Evolutionary conservation across 768 basidiomycete species (phyloP).

Genomic region (Boletus eberwhitei): DNA sequence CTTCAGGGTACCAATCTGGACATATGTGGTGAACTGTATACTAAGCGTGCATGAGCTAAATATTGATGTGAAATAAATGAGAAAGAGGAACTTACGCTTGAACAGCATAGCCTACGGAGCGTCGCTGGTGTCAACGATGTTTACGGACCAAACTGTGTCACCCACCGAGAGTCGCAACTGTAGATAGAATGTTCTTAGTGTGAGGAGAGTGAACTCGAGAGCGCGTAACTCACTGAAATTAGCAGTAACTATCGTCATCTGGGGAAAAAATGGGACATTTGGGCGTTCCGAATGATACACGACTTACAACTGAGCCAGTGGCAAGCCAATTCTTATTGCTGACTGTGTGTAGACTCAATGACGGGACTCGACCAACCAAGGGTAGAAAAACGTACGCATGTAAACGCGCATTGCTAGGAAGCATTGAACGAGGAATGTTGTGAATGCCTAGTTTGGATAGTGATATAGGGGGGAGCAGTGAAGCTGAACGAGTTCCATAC

Average conservation of each 20-base stretch:
- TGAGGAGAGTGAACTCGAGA: too few species aligned
- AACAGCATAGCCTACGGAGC: slow-evolving; percentile 30
- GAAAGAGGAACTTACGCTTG: slow-evolving; percentile 31
- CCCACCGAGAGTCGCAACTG: slow-evolving; percentile 35
- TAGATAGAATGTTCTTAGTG: background rate
- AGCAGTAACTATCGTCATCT: slow-evolving; percentile 33
- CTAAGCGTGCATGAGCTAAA: slow-evolving; percentile 30
- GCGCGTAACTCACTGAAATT: slow-evolving; percentile 34
- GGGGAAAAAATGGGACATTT: background rate
- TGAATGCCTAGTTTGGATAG: slow-evolving; percentile 30
- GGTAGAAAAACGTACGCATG: slow-evolving; percentile 35
- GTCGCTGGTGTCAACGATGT: slow-evolving; percentile 1
- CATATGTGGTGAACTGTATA: slow-evolving; percentile 39
- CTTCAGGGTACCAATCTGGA: slow-evolving; percentile 43
- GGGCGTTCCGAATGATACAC: too few species aligned
- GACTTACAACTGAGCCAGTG: slow-evolving; percentile 28
- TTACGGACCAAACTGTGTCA: background rate
- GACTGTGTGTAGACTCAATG: slow-evolving; percentile 32
- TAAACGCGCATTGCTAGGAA: slow-evolving; percentile 52
- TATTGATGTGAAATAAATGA: background rate
- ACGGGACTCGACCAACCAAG: background rate
- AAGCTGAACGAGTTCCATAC: slow-evolving; percentile 16
- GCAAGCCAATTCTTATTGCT: slow-evolving; percentile 44
- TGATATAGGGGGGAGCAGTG: background rate
- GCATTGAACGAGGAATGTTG: slow-evolving; percentile 51